Base-by-base conservation (phyloP, 1,139 yeast genomes). In the Protomyces macrosporus region DNA sequence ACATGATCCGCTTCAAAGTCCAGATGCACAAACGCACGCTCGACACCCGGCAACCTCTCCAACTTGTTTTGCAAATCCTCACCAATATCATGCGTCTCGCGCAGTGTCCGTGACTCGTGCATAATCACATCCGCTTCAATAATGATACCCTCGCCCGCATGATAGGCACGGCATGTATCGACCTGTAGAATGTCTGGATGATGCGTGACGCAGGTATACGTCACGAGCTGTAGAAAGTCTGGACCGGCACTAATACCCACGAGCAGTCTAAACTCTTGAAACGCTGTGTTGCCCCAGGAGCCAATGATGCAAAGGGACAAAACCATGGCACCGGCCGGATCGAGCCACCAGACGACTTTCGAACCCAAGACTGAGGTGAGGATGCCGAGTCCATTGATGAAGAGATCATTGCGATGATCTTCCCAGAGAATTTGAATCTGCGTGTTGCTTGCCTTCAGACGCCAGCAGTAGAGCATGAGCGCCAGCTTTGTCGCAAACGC, bases 61-160 rank as follows among this genome's bases (percentile, higher is more conserved):
- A 67, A 51, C 55, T 67, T 67, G 36, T 57, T 56, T 48, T 67
- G 69, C 36, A 67, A 63, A n/a, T 37, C 65, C 42, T 67, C 69
- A 9, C 68, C 67, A 30, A 67, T 65, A 36, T 67, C 68, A 48
- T 67, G 69, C 35, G 66, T 62, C 55, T 35, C 58, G 14, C 55
- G 54, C 51, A 67, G 58, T 3, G 66, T 58, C 52, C 23, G 45
- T 9, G 52, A 39, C 39, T 59, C 52, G 55, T 65, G 67, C 69
- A 67, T 67, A 35, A 67, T 68, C 5, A 67, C 53, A 56, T 67
- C 69, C 14, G 67, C 69, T 36, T 67, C 69, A 39, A 66, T 67
- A 33, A 67, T 55, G 23, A 67, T 45, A 32, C 68, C 65, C 39
- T 67, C 67, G 32, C 69, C 69, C 39, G 68, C 53, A 39, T 65